Evolutionary conservation across 352 stramenopile genomes (phyloP).

Genomic region (Thalassiosira livingstoniorum): DNA sequence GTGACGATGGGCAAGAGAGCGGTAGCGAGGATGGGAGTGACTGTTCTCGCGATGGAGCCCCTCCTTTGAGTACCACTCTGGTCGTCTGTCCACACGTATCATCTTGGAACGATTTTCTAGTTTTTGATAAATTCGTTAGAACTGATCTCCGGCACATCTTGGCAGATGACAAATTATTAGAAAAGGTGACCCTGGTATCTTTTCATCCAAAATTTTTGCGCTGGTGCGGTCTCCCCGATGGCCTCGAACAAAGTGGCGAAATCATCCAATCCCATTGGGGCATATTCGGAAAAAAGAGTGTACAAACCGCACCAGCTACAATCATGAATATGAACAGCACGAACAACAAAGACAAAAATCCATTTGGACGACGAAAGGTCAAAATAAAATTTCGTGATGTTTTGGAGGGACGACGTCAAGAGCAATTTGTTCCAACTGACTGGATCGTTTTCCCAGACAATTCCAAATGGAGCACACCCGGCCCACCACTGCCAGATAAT

Average conservation of each 20-base stretch:
- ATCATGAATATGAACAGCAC: constrained; percentile 51
- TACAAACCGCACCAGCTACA: constrained; percentile 14
- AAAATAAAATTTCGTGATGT: constrained; percentile 25
- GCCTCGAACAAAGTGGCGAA: constrained; percentile 22
- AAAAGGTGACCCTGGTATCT: constrained; percentile 58
- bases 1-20: no score
- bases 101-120: constrained; percentile 51
- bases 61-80: constrained; percentile 47
- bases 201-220: constrained; percentile 67
- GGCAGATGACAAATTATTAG: constrained; percentile 13
- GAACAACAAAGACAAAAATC: no score
- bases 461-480: neutral
- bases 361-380: constrained; percentile 53
- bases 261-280: constrained; percentile 35
- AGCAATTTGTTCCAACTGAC: constrained; percentile 64
- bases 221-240: constrained; percentile 53
- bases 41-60: neutral
- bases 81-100: constrained; percentile 52
- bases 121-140: constrained; percentile 55
- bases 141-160: neutral
- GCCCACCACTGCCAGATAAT: constrained; percentile 54
- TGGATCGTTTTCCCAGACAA: constrained; percentile 43
- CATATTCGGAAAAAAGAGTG: constrained; percentile 45
- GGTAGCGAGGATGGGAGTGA: no score
- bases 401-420: neutral